Conservation (phyloP, 768 basidiomycete genomes). For the Rhizopogon vesiculosus region DNA sequence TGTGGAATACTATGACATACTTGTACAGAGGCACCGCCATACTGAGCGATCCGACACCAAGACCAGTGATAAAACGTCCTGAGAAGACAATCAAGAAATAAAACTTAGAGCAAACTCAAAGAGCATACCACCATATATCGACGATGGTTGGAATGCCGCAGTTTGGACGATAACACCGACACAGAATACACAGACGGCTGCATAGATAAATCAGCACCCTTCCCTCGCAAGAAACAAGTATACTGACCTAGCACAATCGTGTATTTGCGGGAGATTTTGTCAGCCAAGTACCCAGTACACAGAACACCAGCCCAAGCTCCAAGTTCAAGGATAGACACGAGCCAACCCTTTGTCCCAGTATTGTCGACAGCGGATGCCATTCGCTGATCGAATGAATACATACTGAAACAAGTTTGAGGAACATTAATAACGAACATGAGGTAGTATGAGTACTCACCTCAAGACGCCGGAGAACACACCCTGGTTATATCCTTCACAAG, state of each 20-base stretch:
- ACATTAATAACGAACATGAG: background rate
- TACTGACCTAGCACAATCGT: conserved; percentile 54
- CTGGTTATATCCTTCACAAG: conserved; percentile 24
- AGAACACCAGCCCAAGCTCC: conserved; percentile 78
- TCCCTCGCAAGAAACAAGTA: no score
- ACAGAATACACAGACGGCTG: conserved; percentile 57
- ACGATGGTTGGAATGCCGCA: conserved; percentile 47
- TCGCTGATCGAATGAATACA: conserved; percentile 45
- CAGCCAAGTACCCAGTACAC: conserved; percentile 65
- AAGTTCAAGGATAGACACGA: conserved; percentile 70
- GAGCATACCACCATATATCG: conserved; percentile 57
- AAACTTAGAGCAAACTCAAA: background rate
- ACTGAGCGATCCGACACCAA: conserved; percentile 76
- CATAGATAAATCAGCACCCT: conserved; percentile 12
- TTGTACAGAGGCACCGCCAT: conserved; percentile 86
- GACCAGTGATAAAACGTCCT: conserved; percentile 72
- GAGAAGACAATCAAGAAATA: background rate
- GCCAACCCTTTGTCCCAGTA: conserved; percentile 58
- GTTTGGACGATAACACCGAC: conserved; percentile 75
- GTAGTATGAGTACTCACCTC: conserved; percentile 32
- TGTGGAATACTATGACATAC: conserved; percentile 5
- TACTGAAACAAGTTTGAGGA: conserved; percentile 24
- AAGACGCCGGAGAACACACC: conserved; percentile 78
- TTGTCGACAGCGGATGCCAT: conserved; percentile 55
- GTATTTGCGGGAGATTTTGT: conserved; percentile 70